A percentile compares a stretch with the other conserved stretches of the same genome.
These are phyloP conservation scores for Suillus brevipes DNA, from an alignment of 768 basidiomycete species.

Conservation along the genomic window DNA sequence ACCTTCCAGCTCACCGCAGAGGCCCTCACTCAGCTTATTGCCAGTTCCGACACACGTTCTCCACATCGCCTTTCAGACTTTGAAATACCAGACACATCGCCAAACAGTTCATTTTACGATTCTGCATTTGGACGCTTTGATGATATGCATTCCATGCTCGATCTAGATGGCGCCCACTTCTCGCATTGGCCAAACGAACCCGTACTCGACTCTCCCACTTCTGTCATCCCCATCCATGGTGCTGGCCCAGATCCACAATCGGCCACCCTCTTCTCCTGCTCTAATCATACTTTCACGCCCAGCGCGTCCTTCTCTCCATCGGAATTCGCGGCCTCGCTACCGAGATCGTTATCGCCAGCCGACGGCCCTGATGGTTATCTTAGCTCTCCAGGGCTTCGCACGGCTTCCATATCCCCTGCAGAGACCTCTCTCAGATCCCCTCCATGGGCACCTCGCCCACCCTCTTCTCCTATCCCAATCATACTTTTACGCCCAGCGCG, in stretches of 20 bases:
- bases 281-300: conserved; percentile 46
- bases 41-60: conserved; percentile 83
- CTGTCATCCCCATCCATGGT: conserved; percentile 64
- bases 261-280: conserved; percentile 50
- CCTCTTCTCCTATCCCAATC: conserved; percentile 49
- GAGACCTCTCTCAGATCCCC: conserved; percentile 62
- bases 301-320: conserved; percentile 59
- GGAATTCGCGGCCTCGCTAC: conserved; percentile 59
- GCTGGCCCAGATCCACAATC: conserved; percentile 43
- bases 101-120: conserved; percentile 37
- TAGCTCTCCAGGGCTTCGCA: conserved; percentile 41
- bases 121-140: conserved; percentile 31
- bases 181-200: conserved; percentile 67
- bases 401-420: conserved; percentile 60
- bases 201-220: conserved; percentile 47
- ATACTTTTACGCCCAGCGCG: conserved; percentile 47
- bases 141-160: conserved; percentile 37
- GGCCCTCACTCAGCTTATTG: conserved; percentile 84
- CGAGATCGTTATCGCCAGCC: conserved; percentile 59
- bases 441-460: conserved; percentile 59
- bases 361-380: conserved; percentile 51
- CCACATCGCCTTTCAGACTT: conserved; percentile 42
- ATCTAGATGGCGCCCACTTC: conserved; percentile 44
- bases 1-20: conserved; percentile 92
- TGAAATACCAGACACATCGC: conserved; percentile 42